Evolutionary conservation across 805 yeast species (phyloP), one percentile per base, ranked within the genome.

Genomic region (Pichia kluyveri): DNA sequence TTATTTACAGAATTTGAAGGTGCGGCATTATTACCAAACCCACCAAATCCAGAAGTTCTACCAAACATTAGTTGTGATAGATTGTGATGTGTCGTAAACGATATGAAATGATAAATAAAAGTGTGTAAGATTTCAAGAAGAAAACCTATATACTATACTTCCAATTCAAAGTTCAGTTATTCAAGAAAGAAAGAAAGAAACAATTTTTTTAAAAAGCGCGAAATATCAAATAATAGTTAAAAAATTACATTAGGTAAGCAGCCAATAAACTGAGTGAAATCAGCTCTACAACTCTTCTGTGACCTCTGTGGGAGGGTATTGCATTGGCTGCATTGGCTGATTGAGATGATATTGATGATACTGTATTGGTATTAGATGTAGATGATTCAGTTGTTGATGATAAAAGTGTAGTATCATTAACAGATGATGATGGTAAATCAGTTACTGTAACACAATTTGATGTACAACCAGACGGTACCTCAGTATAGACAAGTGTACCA

Each of bases 41-140:
- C 80, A 12, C 80, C 80, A 59, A 76, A 76, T 18, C 81, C 81
- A 42, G 76, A 68, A 19, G 67, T 59, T 51, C 67, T 60, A 42
- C 80, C 78, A 67, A 77, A 76, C 80, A 76, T 69, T 5, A 40
- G 45, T 28, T 34, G 6, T 4, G 8, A 8, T 12, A 34, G 4
- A 14, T 15, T 19, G 30, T 14, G 19, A 40, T 30, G 36, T 40
- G 26, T 40, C 42, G 30, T 36, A 40, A 40, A 15, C 2, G 17
- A 19, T 2, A 9, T 5, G 32, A 30, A 30, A 30, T 30, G 12
- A n/a, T n/a, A n/a, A n/a, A n/a, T n/a, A n/a, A n/a, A n/a, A n/a
- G n/a, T n/a, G n/a, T n/a, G n/a, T 30, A 30, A 30, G 12, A 11
- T 7, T 30, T 11, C 15, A 7, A n/a, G 19, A 23, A 27, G 8